phyloP scores from a whole-genome alignment of 73 alveolate genomes.

The Symbiodinium natans region DNA sequence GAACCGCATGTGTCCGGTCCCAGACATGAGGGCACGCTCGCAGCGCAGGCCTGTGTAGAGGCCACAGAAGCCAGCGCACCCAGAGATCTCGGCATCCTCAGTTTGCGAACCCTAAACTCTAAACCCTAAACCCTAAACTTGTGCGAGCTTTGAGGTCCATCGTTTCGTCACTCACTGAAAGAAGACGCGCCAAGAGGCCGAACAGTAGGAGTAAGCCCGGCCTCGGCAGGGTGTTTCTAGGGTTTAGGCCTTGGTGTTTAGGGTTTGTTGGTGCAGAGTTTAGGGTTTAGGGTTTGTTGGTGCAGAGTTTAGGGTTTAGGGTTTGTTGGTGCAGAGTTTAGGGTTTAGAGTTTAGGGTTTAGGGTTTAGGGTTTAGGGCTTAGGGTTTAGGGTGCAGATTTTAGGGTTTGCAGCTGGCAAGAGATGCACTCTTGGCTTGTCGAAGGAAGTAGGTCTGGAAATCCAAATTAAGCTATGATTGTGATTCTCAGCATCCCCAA shows the following conservation, averaged over 20 bases:
- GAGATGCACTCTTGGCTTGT: too few species aligned
- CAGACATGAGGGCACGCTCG: too few species aligned
- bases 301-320: neutral
- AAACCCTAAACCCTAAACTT: too few species aligned
- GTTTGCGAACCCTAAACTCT: neutral
- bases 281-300: neutral
- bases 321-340: too few species aligned
- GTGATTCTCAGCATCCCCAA: too few species aligned
- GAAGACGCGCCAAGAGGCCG: neutral
- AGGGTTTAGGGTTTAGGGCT: neutral
- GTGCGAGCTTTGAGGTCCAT: too few species aligned
- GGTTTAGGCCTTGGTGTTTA: neutral
- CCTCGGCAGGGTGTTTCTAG: neutral
- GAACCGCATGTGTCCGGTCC: neutral
- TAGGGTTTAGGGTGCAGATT: neutral
- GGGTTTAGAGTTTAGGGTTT: neutral
- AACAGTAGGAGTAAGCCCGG: constrained; percentile 7
- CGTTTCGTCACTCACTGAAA: too few species aligned
- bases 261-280: neutral
- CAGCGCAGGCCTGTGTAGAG: neutral
- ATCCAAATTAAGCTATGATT: too few species aligned
- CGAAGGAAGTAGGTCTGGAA: too few species aligned
- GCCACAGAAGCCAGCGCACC: constrained; percentile 1
- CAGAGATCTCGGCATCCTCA: constrained; percentile 11
- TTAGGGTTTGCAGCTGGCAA: too few species aligned